Evolutionary conservation across 31 red algal species (phyloP).

Genomic region (Endocladia muricata): DNA sequence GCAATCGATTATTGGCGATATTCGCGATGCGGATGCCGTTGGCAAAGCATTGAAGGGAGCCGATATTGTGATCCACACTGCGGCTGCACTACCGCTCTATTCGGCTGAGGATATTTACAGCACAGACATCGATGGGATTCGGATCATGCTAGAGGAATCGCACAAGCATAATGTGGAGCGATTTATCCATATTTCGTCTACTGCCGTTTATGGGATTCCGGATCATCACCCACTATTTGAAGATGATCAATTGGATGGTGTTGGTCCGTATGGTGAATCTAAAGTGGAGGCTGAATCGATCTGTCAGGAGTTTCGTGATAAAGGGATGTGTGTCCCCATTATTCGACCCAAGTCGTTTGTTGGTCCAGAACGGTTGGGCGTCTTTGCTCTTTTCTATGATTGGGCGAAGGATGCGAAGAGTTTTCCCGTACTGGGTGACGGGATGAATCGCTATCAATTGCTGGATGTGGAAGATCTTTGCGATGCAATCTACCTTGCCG

Average conservation of each 20-base stretch:
- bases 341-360: slow-evolving; percentile 6
- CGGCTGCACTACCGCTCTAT: slow-evolving; percentile 1
- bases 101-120: not conserved
- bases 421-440: not conserved
- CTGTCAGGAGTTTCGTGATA: not conserved
- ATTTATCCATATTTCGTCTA: slow-evolving; percentile 14
- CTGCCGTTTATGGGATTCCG: slow-evolving; percentile 4
- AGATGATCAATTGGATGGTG: slow-evolving; percentile 10
- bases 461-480: slow-evolving; percentile 14
- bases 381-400: slow-evolving; percentile 13
- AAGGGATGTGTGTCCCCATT: not conserved
- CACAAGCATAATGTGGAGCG: not conserved
- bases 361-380: not conserved
- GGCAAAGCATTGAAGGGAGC: not conserved
- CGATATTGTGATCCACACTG: slow-evolving; percentile 10
- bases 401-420: slow-evolving; percentile 5
- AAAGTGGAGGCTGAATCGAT: not conserved
- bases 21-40: not conserved
- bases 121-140: not conserved
- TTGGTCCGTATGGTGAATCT: slow-evolving; percentile 7
- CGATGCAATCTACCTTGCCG: slow-evolving; percentile 4
- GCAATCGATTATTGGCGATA: not conserved
- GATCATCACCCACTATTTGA: slow-evolving; percentile 6
- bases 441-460: slow-evolving; percentile 11
- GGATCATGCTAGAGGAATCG: not conserved